These are phyloP conservation scores for Citropsis articulata DNA, from an alignment of 345 rosid genomes.

Conservation along the genomic window DNA sequence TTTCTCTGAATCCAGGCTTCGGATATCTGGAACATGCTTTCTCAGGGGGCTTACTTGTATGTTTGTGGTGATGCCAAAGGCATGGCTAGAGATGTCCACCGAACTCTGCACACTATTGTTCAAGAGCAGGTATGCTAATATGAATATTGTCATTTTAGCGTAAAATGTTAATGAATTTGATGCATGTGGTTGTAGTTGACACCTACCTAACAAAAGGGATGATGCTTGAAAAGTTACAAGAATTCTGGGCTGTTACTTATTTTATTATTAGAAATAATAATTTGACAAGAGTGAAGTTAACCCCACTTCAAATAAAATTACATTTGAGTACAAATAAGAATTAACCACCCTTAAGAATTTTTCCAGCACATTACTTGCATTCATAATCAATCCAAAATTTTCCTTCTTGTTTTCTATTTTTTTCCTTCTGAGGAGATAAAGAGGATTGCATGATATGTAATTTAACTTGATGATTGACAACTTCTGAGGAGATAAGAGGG, in stretches of 20 bases:
- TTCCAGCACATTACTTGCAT: too few relatives aligned
- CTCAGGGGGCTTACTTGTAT: conserved; percentile 76
- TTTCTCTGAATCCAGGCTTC: conserved; percentile 47
- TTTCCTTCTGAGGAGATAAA: too few relatives aligned
- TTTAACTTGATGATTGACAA: too few relatives aligned
- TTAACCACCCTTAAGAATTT: too few relatives aligned
- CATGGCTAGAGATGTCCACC: conserved; percentile 96
- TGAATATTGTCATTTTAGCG: not conserved
- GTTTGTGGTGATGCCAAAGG: conserved; percentile 99
- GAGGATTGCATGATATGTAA: too few relatives aligned
- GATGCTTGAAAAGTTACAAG: conserved; percentile 1
- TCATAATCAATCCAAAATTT: too few relatives aligned
- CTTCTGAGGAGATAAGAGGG: too few relatives aligned
- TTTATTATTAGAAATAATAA: not conserved
- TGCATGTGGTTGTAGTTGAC: not conserved
- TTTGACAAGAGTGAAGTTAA: not conserved
- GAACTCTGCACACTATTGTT: conserved; percentile 75
- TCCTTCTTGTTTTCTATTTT: too few relatives aligned
- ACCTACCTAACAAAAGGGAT: not conserved
- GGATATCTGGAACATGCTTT: conserved; percentile 73
- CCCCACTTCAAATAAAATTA: too few relatives aligned
- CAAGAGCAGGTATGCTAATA: conserved; percentile 71
- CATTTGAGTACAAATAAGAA: too few relatives aligned
- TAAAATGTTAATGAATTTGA: not conserved
- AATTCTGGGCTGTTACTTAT: not conserved